Percentiles rank a stretch among this genome's conserved stretches.
phyloP scores from a whole-genome alignment of 768 basidiomycete genomes.

The Hortiboletus flavorubellus region DNA sequence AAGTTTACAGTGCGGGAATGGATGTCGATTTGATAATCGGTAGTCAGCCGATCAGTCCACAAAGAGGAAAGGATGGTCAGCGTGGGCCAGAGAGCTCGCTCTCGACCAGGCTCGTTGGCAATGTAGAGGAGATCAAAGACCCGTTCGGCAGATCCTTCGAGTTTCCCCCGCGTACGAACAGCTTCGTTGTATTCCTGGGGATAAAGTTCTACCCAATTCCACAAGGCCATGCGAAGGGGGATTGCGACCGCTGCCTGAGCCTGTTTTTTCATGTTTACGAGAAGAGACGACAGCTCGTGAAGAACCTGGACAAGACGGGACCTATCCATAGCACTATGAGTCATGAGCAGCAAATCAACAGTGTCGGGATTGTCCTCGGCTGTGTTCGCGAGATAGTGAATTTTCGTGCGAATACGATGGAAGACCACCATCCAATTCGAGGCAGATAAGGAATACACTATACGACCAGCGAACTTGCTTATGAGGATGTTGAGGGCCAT shows the following conservation, averaged over 20 bases:
- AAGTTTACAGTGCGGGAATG: slow-evolving; percentile 32
- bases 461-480: slow-evolving; percentile 68
- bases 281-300: slow-evolving; percentile 75
- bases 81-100: slow-evolving; percentile 73
- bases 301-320: slow-evolving; percentile 65
- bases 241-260: slow-evolving; percentile 69
- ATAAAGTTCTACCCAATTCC: slow-evolving; percentile 87
- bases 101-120: slow-evolving; percentile 40
- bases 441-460: slow-evolving; percentile 83
- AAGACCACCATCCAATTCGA: slow-evolving; percentile 85
- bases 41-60: slow-evolving; percentile 67
- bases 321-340: slow-evolving; percentile 72
- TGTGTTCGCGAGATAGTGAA: slow-evolving; percentile 57
- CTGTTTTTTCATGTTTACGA: slow-evolving; percentile 78
- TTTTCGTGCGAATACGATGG: slow-evolving; percentile 62
- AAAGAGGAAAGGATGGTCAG: slow-evolving; percentile 71
- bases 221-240: slow-evolving; percentile 73
- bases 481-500: slow-evolving; percentile 59
- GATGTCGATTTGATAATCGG: slow-evolving; percentile 47
- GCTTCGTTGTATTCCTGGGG: slow-evolving; percentile 76
- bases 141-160: slow-evolving; percentile 83
- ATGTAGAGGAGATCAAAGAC: slow-evolving; percentile 78
- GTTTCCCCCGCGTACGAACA: slow-evolving; percentile 54
- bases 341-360: slow-evolving; percentile 73
- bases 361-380: slow-evolving; percentile 59